Base-by-base conservation (phyloP, 2,329 filamentous ascomycete genomes). In the Epichloe festucae region DNA sequence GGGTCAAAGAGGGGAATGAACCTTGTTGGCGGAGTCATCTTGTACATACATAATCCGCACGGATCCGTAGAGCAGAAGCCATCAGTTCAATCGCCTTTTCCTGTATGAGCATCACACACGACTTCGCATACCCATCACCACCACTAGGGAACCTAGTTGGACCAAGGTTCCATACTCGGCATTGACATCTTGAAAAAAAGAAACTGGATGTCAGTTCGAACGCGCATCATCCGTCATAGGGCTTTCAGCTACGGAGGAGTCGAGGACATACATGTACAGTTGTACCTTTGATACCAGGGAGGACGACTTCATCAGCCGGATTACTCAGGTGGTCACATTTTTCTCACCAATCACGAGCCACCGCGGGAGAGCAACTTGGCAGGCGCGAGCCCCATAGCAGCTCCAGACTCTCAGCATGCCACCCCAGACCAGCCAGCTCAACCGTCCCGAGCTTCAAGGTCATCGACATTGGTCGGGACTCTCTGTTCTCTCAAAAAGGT, bases 401-500 rank as follows among this genome's bases (percentile, higher is more conserved):
- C 27, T 45, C 34, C 39, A 42, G 15, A 40, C 46, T 21, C 27
- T 35, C 47, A 49, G 40, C 40, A 56, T 56, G 55, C 49, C 54
- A 17, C 44, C 46, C 8, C 43, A 43, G 31, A 19, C 31, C 35
- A 43, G 35, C 21, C 47, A 59, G 56, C 58, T 62, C 58, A 63
- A 54, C 65, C 73, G 65, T 63, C 74, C 62, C 62, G 66, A 57
- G 63, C 71, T 65, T 60, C 70, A 59, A 67, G 62, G 64, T 39
- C 60, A 59, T 42, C 62, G 72, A 58, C 70, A 73, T 55, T 71
- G 71, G 61, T 78, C 76, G 31, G 68, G 71, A 46, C 66, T 75
- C 40, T 78, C 74, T 42, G 65, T 70, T 61, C 65, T 69, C 23
- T 78, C 78, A 54, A 82, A 65, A 65, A 69, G 67, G 45, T 82